Conservation (phyloP, 306 rosid genomes). For the Trifolium fragiferum region DNA sequence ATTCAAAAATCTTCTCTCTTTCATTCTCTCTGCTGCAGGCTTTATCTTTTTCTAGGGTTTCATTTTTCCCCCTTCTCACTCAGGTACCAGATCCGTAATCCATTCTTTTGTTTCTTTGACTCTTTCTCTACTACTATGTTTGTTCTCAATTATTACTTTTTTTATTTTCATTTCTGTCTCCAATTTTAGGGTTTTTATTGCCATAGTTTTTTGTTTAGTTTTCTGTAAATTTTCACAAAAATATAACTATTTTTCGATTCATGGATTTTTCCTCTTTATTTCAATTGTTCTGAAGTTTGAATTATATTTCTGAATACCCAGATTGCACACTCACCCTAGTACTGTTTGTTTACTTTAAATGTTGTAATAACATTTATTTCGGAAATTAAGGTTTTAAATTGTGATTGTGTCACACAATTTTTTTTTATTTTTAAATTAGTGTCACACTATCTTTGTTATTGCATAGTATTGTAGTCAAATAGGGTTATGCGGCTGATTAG, state of each 20-base stretch:
- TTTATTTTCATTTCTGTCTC: background rate
- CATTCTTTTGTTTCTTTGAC: background rate
- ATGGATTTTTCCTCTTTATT: background rate
- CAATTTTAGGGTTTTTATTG: constrained; percentile 24
- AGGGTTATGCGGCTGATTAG: background rate
- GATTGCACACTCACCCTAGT: too few relatives aligned
- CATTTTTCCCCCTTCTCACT: constrained; percentile 24
- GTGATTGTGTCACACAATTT: background rate
- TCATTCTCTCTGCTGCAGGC: background rate
- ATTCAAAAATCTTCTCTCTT: background rate
- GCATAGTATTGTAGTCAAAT: background rate
- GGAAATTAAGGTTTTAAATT: background rate
- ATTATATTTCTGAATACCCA: background rate
- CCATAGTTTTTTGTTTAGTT: background rate
- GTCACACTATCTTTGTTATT: background rate
- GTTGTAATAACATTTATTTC: background rate
- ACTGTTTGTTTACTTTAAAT: background rate
- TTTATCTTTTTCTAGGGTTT: constrained; percentile 44
- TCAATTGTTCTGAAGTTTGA: background rate
- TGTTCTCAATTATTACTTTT: background rate
- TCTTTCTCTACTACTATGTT: background rate
- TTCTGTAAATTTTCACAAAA: too few relatives aligned
- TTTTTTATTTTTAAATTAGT: too few relatives aligned
- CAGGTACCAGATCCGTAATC: constrained; percentile 33
- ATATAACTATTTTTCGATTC: background rate